These are phyloP conservation scores for Camellia japonica DNA, from an alignment of 148 eudicot genomes.

Conservation along the genomic window DNA sequence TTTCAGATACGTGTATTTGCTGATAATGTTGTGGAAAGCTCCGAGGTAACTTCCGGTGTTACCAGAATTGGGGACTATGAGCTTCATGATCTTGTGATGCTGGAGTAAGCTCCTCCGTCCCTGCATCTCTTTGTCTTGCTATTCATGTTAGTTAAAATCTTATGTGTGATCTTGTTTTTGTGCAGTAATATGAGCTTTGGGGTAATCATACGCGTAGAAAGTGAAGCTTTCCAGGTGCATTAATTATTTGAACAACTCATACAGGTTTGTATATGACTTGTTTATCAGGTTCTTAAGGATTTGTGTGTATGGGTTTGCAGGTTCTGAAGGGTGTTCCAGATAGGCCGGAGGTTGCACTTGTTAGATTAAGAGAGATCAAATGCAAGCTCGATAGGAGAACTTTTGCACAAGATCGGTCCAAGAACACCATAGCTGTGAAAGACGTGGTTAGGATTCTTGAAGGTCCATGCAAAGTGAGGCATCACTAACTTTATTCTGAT, in stretches of 20 bases:
- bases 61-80: constrained; percentile 93
- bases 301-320: constrained; percentile 37
- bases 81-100: constrained; percentile 92
- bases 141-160: neutral
- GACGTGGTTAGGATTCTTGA: constrained; percentile 78
- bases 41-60: constrained; percentile 94
- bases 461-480: constrained; percentile 77
- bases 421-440: constrained; percentile 72
- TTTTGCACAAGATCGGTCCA: constrained; percentile 67
- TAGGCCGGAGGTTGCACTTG: constrained; percentile 84
- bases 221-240: constrained; percentile 94
- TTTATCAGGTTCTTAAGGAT: constrained; percentile 38
- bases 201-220: constrained; percentile 94
- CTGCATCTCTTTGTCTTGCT: neutral
- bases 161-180: constrained; percentile 4
- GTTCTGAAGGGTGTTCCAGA: constrained; percentile 93
- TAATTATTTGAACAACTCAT: constrained; percentile 11
- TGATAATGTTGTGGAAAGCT: constrained; percentile 95
- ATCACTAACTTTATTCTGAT: constrained; percentile 4
- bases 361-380: constrained; percentile 86
- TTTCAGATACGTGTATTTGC: constrained; percentile 86
- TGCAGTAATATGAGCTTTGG: constrained; percentile 91
- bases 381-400: constrained; percentile 67
- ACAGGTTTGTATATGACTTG: constrained; percentile 11
- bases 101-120: constrained; percentile 63